Percentiles rank a stretch among this genome's conserved stretches.
These are phyloP conservation scores for Leishmania tarentolae DNA, from an alignment of 208 protist genomes.

Conservation along the genomic window DNA sequence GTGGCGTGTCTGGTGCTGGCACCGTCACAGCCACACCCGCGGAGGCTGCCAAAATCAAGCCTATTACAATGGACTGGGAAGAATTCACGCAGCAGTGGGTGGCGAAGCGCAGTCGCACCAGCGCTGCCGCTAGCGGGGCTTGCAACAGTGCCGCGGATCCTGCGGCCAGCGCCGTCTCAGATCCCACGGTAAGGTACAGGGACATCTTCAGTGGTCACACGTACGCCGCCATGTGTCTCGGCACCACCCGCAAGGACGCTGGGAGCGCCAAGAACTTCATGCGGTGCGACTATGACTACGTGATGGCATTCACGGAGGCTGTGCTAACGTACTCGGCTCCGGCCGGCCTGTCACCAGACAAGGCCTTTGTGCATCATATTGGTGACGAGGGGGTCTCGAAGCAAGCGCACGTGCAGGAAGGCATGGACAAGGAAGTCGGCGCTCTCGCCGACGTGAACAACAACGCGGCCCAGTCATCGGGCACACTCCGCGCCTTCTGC, in stretches of 20 bases:
- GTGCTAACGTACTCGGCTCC: conserved; percentile 51
- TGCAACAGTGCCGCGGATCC: neutral
- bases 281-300: conserved; percentile 80
- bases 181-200: conserved; percentile 28
- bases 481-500: conserved; percentile 40
- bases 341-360: conserved; percentile 16
- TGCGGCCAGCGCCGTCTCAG: neutral
- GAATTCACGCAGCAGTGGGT: conserved; percentile 46
- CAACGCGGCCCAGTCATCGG: conserved; percentile 19
- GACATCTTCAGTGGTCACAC: conserved; percentile 60
- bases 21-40: conserved; percentile 21
- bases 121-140: conserved; percentile 4
- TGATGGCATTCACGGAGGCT: conserved; percentile 66
- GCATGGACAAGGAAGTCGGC: neutral
- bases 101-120: conserved; percentile 2
- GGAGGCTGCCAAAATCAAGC: conserved; percentile 43
- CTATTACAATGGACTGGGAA: conserved; percentile 73
- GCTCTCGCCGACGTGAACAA: neutral
- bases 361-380: conserved; percentile 34
- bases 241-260: conserved; percentile 81
- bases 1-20: neutral
- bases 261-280: conserved; percentile 65
- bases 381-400: conserved; percentile 20
- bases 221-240: conserved; percentile 75
- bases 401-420: neutral